Evolutionary conservation across 176 grass and related monocot species (phyloP).

Genomic region (Alloteropsis semialata): DNA sequence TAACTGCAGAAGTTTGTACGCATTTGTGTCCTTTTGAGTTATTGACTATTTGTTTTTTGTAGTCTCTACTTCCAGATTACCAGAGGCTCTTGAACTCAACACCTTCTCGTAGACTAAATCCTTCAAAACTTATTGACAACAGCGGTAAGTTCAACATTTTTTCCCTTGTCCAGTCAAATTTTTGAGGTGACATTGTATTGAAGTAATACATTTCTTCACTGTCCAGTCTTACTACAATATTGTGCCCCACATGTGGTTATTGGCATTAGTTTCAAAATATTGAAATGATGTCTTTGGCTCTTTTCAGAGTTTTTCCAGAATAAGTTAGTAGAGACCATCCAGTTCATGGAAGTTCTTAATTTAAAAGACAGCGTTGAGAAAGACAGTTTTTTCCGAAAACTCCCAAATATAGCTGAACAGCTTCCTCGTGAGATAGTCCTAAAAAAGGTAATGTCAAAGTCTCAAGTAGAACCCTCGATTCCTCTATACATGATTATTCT

Average conservation of each 20-base stretch:
- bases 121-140: constrained; percentile 98
- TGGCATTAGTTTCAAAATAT: not conserved
- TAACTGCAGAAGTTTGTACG: not conserved
- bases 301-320: constrained; percentile 98
- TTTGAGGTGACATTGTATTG: constrained; percentile 4
- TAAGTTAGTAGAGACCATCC: constrained; percentile 97
- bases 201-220: not conserved
- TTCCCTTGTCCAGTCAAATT: not conserved
- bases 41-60: constrained; percentile 22
- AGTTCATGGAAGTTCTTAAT: constrained; percentile 98
- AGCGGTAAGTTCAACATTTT: constrained; percentile 60
- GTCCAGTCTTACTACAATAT: not conserved
- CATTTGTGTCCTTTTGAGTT: not conserved
- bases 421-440: constrained; percentile 95
- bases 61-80: constrained; percentile 99
- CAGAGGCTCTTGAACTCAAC: constrained; percentile 94
- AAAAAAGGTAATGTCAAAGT: constrained; percentile 74
- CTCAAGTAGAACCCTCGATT: constrained; percentile 4
- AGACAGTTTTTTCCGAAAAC: constrained; percentile 97
- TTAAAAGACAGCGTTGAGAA: constrained; percentile 98
- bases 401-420: constrained; percentile 92
- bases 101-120: constrained; percentile 91
- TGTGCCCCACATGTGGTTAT: not conserved
- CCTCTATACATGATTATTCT: not conserved
- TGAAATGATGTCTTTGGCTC: constrained; percentile 22